Conservation (phyloP, 2,329 filamentous ascomycete species). For the Diaporthe batatas region DNA sequence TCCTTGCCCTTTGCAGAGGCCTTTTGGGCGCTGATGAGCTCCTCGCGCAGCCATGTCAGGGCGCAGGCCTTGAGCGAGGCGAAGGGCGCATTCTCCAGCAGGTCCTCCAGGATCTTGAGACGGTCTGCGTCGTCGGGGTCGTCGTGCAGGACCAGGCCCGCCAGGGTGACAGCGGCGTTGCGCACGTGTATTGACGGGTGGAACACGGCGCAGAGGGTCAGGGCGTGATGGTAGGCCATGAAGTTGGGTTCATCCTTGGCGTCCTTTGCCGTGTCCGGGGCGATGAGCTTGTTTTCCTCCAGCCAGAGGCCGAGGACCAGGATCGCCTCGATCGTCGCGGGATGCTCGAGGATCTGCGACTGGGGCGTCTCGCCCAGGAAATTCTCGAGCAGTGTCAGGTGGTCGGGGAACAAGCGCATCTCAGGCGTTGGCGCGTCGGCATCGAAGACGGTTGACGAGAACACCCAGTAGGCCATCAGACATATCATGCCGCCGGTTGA, state of each 20-base stretch:
- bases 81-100: constrained; percentile 75
- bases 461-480: constrained; percentile 72
- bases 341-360: constrained; percentile 61
- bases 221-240: constrained; percentile 72
- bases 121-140: constrained; percentile 71
- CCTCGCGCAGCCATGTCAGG: constrained; percentile 74
- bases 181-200: constrained; percentile 67
- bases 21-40: constrained; percentile 63
- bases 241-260: constrained; percentile 53
- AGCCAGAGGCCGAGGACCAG: constrained; percentile 72
- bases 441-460: constrained; percentile 72
- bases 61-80: constrained; percentile 73
- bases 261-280: constrained; percentile 46
- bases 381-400: constrained; percentile 65
- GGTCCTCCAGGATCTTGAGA: constrained; percentile 73
- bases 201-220: constrained; percentile 70
- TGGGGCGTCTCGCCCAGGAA: constrained; percentile 67
- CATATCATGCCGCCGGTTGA: constrained; percentile 71
- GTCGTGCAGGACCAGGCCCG: constrained; percentile 67
- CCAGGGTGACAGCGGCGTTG: constrained; percentile 67
- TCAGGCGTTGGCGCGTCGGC: constrained; percentile 66
- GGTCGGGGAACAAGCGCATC: constrained; percentile 72
- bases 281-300: constrained; percentile 62
- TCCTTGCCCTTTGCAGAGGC: constrained; percentile 15
- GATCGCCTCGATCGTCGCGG: constrained; percentile 71